These are phyloP conservation scores for Oxyria digyna DNA, from an alignment of 148 eudicot species.

Conservation along the genomic window DNA sequence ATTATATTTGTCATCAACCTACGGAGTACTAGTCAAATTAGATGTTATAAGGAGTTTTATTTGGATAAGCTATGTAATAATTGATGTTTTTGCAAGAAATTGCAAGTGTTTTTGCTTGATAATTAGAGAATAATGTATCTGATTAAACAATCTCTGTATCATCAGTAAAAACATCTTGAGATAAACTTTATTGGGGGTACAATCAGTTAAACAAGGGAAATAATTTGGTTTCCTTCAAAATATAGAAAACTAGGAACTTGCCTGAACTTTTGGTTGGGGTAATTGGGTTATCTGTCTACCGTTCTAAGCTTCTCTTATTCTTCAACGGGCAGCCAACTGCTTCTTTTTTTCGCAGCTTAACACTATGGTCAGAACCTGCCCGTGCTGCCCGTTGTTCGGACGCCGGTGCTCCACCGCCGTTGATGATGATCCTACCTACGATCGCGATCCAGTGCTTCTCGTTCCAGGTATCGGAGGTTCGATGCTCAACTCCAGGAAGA, in stretches of 20 bases:
- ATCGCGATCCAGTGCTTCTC: conserved; percentile 59
- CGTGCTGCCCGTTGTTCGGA: conserved; percentile 37
- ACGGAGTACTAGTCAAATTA: too few species aligned
- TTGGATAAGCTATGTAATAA: too few species aligned
- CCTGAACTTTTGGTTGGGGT: too few species aligned
- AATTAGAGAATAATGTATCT: too few species aligned
- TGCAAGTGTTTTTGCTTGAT: too few species aligned
- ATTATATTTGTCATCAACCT: too few species aligned
- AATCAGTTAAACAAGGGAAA: not conserved
- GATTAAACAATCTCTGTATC: too few species aligned
- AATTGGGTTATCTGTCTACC: not conserved
- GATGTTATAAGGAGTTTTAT: too few species aligned
- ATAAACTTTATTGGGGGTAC: too few species aligned
- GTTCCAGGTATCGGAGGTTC: conserved; percentile 73
- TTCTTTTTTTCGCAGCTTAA: not conserved
- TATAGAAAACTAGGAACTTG: not conserved
- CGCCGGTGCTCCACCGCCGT: conserved; percentile 19
- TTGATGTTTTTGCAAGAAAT: too few species aligned
- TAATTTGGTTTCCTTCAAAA: not conserved
- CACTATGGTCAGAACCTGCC: conserved; percentile 16
- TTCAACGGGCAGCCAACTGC: not conserved
- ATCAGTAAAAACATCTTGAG: too few species aligned
- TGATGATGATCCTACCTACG: conserved; percentile 20
- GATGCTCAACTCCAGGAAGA: conserved; percentile 52
- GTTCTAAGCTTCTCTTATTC: not conserved